phyloP scores from a whole-genome alignment of 2,329 filamentous ascomycete genomes.

The Phaeosphaeria sp. region DNA sequence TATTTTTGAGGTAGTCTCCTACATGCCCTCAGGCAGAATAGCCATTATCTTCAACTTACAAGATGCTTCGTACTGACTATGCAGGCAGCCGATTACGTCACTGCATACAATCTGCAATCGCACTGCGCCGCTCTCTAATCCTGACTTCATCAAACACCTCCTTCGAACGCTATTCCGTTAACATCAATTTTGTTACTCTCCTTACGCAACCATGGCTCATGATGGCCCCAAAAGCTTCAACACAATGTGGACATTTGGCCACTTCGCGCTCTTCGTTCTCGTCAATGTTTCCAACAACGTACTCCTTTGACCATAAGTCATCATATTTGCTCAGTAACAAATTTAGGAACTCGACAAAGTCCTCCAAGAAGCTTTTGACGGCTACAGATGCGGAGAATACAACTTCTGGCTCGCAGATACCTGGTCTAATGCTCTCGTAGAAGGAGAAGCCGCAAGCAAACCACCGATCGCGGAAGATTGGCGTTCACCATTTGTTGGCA shows the following conservation, averaged over 20 bases:
- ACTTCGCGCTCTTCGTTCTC: constrained; percentile 6
- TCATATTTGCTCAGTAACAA: not conserved
- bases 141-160: no score
- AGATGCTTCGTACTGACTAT: no score
- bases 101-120: not conserved
- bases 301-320: not conserved
- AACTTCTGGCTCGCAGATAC: constrained; percentile 3
- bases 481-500: not conserved
- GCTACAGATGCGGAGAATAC: not conserved
- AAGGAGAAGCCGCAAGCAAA: not conserved
- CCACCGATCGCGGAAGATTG: constrained; percentile 2
- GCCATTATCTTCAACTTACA: no score
- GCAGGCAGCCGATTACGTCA: not conserved
- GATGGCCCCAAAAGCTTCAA: not conserved
- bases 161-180: no score
- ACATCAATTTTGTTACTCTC: no score
- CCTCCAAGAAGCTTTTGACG: not conserved
- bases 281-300: constrained; percentile 4
- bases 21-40: no score
- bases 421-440: not conserved
- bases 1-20: not conserved
- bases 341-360: not conserved
- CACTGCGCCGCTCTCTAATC: no score
- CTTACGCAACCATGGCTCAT: not conserved
- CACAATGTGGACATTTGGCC: not conserved